Base-by-base conservation (phyloP, 2,329 filamentous ascomycete genomes). In the Drechslerella stenobrocha region DNA sequence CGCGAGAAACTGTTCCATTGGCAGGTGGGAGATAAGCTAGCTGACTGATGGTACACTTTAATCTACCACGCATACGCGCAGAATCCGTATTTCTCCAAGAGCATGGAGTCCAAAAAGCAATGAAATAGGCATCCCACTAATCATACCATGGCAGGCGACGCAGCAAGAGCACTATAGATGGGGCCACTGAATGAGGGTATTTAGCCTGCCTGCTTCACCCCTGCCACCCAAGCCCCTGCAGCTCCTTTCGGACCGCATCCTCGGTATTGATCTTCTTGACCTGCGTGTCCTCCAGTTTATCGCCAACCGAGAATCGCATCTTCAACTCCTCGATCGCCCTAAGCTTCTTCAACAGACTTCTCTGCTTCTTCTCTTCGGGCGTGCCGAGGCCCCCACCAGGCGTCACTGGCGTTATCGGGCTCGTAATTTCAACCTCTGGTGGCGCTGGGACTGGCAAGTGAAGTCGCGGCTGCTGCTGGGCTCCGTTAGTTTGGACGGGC, bases 181-280 rank as follows among this genome's bases (percentile, higher is more conserved):
- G 59, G 28, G 61, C 24, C 26, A 48, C 7, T 37, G 20, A 20
- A 28, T 13, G 9, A 51, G 30, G n/a, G 24, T 13, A 20, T 26
- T 24, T 20, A 26, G 30, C 7, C n/a, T 24, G 30, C 7, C n/a
- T 24, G 32, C 51, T 50, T 74, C 74, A 71, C 75, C 71, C 79
- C 42, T 70, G 75, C 74, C 77, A 80, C 32, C 82, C 82, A 71
- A 91, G 76, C 5, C 77, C 79, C 46, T 87, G 83, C 65, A 98
- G 79, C 79, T 98, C 93, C 78, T 87, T 89, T 70, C 91, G 81
- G 63, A 98, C 92, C 13, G 83, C 78, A 48, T 85, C 80, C 80
- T 97, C 95, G 20, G 90, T 97, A 58, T 84, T 83, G 73, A 98
- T 98, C 83, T 98, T 98, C 82, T 96, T 95, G 78, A 98, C 85